phyloP scores from a whole-genome alignment of 768 basidiomycete genomes.

The Suillus spraguei region DNA sequence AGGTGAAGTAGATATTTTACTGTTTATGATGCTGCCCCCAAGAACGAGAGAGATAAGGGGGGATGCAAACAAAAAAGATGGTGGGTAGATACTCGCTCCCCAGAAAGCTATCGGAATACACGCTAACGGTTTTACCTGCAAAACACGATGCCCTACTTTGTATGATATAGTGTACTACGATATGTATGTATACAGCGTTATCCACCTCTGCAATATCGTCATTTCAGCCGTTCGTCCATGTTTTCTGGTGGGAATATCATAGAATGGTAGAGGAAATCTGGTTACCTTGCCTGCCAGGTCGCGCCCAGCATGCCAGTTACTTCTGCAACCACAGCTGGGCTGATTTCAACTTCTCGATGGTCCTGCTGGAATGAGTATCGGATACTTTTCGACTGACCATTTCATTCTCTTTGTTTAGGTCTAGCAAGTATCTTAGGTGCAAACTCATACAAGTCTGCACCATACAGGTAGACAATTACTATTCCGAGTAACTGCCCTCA shows the following conservation, averaged over 20 bases:
- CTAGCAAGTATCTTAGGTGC: neutral
- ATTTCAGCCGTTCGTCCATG: neutral
- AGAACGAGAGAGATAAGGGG: conserved; percentile 87
- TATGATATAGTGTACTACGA: conserved; percentile 29
- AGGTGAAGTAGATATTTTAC: conserved; percentile 71
- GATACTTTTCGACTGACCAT: neutral
- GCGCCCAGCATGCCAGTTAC: no score
- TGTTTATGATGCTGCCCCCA: conserved; percentile 84
- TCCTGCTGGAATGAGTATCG: neutral
- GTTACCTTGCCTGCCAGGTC: neutral
- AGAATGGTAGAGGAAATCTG: neutral
- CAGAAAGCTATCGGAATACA: neutral
- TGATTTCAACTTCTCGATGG: neutral
- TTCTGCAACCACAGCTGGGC: neutral
- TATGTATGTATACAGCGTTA: conserved; percentile 8
- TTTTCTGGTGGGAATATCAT: no score
- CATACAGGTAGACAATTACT: neutral
- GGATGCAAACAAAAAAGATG: conserved; percentile 72
- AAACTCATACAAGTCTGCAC: neutral
- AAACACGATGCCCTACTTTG: conserved; percentile 60
- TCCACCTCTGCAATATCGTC: neutral
- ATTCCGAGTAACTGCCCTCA: neutral
- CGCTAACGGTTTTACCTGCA: conserved; percentile 23
- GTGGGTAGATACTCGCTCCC: conserved; percentile 43
- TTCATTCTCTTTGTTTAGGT: neutral